phyloP scores from a whole-genome alignment of 108 stramenopile species.

The Nitzschia sp. region DNA sequence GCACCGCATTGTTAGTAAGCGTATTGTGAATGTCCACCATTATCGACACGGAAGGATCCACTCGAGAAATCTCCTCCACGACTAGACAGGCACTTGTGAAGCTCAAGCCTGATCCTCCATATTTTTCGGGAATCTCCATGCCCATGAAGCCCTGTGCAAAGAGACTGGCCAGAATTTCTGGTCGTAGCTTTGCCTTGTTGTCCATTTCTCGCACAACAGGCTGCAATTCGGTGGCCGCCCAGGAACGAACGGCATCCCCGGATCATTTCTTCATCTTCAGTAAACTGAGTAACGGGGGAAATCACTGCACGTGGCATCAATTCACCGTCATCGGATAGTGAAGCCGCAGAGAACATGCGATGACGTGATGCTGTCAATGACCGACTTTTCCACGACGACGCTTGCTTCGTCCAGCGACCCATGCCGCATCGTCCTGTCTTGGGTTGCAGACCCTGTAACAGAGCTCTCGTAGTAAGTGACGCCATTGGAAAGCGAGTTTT shows the following conservation, averaged over 20 bases:
- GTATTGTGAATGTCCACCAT: constrained; percentile 97
- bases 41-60: constrained; percentile 92
- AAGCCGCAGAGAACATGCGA: neutral
- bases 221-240: constrained; percentile 66
- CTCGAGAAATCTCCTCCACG: constrained; percentile 91
- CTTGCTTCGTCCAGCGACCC: no score
- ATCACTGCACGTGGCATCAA: constrained; percentile 2
- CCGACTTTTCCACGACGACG: no score
- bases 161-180: constrained; percentile 64
- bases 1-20: constrained; percentile 91
- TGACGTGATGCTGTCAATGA: no score
- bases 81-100: constrained; percentile 91
- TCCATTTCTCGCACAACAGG: constrained; percentile 94
- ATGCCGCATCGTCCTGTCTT: no score
- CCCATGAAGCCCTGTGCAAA: constrained; percentile 95
- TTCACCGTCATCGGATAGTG: neutral
- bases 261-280: constrained; percentile 80
- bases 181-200: constrained; percentile 59
- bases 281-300: constrained; percentile 72
- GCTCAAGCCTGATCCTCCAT: constrained; percentile 80
- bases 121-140: constrained; percentile 84
- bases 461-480: no score
- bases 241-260: constrained; percentile 61
- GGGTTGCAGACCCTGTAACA: no score
- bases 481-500: no score